Evolutionary conservation across 2,329 filamentous ascomycete genomes (phyloP).

Genomic region (Epichloe sylvatica): DNA sequence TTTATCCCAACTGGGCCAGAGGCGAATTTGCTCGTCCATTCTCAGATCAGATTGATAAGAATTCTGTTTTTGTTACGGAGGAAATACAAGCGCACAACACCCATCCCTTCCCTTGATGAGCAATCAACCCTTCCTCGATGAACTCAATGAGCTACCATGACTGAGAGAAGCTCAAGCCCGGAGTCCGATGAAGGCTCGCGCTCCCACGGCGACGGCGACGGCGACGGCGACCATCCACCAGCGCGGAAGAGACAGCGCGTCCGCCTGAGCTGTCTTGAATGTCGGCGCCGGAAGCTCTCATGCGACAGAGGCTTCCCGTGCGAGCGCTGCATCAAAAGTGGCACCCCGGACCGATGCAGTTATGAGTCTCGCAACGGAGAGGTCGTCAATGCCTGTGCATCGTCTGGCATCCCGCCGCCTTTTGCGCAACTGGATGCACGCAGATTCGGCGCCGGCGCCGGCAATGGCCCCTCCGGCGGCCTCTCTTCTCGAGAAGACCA

Average conservation of each 20-base stretch:
- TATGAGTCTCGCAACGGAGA: conserved; percentile 43
- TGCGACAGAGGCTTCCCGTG: conserved; percentile 49
- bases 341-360: conserved; percentile 44
- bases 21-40: conserved; percentile 14
- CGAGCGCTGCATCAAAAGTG: conserved; percentile 48
- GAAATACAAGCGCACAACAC: conserved; percentile 12
- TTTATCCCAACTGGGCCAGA: conserved; percentile 7
- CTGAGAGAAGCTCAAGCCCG: conserved; percentile 25
- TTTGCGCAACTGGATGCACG: conserved; percentile 28
- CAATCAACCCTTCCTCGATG: no score
- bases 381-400: conserved; percentile 33
- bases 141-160: conserved; percentile 6
- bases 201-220: conserved; percentile 13
- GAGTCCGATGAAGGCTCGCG: conserved; percentile 21
- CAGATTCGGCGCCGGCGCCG: conserved; percentile 18
- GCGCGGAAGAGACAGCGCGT: conserved; percentile 46
- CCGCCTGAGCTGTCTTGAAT: conserved; percentile 45
- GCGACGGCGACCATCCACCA: conserved; percentile 21
- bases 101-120: conserved; percentile 6
- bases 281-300: conserved; percentile 45
- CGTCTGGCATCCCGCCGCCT: conserved; percentile 30
- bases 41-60: conserved; percentile 30
- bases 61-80: conserved; percentile 9
- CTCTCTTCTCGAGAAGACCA: conserved; percentile 31
- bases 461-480: conserved; percentile 16